A percentile compares a stretch with the other conserved stretches of the same genome.
Evolutionary conservation across 306 rosid species (phyloP).

Genomic region (Vigna radiata): DNA sequence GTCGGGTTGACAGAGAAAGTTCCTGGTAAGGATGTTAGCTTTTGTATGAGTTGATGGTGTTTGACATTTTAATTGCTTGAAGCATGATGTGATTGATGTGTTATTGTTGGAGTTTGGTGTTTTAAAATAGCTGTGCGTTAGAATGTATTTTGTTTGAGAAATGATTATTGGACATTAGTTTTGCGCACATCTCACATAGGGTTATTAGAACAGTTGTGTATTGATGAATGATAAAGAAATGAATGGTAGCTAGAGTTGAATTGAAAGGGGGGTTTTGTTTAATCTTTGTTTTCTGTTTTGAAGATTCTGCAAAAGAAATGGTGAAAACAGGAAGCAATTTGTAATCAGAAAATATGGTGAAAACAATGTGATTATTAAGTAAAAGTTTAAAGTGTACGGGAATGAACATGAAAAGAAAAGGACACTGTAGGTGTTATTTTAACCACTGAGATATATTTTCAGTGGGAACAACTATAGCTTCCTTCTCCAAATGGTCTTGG

Average conservation of each 20-base stretch:
- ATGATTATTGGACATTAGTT: neutral
- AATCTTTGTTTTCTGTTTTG: constrained; percentile 4
- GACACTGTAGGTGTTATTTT: neutral
- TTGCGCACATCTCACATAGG: neutral
- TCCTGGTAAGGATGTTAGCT: constrained; percentile 45
- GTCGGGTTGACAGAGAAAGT: constrained; percentile 54
- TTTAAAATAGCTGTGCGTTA: neutral
- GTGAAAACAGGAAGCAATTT: neutral
- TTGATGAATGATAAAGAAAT: constrained; percentile 13
- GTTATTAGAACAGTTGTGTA: neutral
- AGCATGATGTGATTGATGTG: neutral
- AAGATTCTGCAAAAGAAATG: neutral
- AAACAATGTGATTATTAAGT: neutral
- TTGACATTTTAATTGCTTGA: constrained; percentile 22
- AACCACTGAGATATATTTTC: no score
- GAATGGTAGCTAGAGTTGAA: neutral
- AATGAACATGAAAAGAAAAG: neutral
- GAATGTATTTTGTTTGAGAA: constrained; percentile 12
- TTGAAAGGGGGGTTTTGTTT: constrained; percentile 20
- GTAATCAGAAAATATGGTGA: neutral
- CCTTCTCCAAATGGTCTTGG: no score
- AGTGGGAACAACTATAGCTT: no score
- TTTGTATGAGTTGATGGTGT: constrained; percentile 2
- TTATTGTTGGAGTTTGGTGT: neutral
- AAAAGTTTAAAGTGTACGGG: neutral